A percentile compares a stretch with the other conserved stretches of the same genome.
phyloP scores from a whole-genome alignment of 208 protist species.

The Trypanosomatidae sp. region DNA sequence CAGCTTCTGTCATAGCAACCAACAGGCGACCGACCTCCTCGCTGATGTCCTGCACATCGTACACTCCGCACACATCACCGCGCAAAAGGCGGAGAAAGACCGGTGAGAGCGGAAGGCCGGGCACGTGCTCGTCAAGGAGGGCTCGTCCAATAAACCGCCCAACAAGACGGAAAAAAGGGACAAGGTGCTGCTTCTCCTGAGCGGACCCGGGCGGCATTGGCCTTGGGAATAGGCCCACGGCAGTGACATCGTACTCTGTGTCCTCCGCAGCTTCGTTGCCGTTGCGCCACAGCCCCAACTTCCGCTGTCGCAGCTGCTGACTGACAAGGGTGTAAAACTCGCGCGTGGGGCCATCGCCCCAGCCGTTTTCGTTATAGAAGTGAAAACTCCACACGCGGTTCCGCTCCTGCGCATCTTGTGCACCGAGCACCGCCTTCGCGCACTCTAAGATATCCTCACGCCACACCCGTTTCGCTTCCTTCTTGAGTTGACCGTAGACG shows the following conservation, averaged over 20 bases:
- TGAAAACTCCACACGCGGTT: conserved; percentile 80
- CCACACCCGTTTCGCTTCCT: conserved; percentile 55
- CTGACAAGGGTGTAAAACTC: conserved; percentile 92
- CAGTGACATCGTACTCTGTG: conserved; percentile 40
- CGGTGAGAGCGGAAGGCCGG: conserved; percentile 68
- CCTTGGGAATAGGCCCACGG: conserved; percentile 63
- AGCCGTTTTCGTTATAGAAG: conserved; percentile 90
- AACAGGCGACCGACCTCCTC: conserved; percentile 52
- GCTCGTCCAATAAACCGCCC: conserved; percentile 81
- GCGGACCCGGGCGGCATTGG: conserved; percentile 27
- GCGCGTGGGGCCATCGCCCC: conserved; percentile 84
- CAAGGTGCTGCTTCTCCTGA: conserved; percentile 12
- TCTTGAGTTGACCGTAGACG: conserved; percentile 24
- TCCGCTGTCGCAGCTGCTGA: conserved; percentile 54
- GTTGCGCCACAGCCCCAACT: conserved; percentile 61
- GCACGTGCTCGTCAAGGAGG: conserved; percentile 76
- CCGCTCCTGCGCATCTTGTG: conserved; percentile 31
- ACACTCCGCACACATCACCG: conserved; percentile 59
- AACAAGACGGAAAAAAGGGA: conserved; percentile 48
- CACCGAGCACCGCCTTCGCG: conserved; percentile 57
- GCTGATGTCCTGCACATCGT: conserved; percentile 71
- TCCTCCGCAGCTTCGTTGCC: conserved; percentile 41
- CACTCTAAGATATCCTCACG: conserved; percentile 61
- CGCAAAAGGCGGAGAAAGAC: conserved; percentile 74
- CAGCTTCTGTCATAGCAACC: conserved; percentile 38